Percentiles rank a stretch among this genome's conserved stretches.
phyloP scores from a whole-genome alignment of 495 filamentous ascomycete genomes.

The Penicillium turbatum region DNA sequence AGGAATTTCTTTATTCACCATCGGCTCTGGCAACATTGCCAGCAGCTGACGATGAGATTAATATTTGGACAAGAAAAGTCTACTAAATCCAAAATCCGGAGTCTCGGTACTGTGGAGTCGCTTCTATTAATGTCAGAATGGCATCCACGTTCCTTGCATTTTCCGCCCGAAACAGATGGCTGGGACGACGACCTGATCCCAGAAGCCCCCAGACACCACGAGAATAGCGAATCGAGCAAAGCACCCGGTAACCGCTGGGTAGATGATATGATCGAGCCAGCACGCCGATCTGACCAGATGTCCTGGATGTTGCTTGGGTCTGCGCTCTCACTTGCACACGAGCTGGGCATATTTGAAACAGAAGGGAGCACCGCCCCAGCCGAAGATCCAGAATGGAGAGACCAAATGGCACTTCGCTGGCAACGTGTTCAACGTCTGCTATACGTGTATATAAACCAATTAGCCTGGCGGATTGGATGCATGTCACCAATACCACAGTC shows the following conservation, averaged over 20 bases:
- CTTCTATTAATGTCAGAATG: conserved; percentile 53
- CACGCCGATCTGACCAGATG: conserved; percentile 52
- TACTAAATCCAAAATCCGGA: conserved; percentile 39
- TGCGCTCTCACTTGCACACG: conserved; percentile 48
- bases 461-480: conserved; percentile 51
- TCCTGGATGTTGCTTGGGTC: conserved; percentile 53
- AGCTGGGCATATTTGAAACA: conserved; percentile 48
- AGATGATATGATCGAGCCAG: conserved; percentile 50
- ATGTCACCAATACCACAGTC: conserved; percentile 52
- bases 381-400: conserved; percentile 30
- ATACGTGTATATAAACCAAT: conserved; percentile 51
- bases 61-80: conserved; percentile 51
- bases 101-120: conserved; percentile 50
- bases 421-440: conserved; percentile 45
- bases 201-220: conserved; percentile 17
- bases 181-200: conserved; percentile 44
- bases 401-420: conserved; percentile 39
- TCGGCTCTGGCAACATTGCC: conserved; percentile 51
- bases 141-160: conserved; percentile 52
- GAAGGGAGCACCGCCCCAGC: conserved; percentile 22
- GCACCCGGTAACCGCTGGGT: conserved; percentile 37
- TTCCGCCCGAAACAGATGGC: conserved; percentile 49
- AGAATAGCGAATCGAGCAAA: conserved; percentile 11
- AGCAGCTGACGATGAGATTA: conserved; percentile 47
- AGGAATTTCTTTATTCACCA: conserved; percentile 54